These are phyloP conservation scores for Fusarium sp. DNA, from an alignment of 2,329 filamentous ascomycete species.

Conservation along the genomic window DNA sequence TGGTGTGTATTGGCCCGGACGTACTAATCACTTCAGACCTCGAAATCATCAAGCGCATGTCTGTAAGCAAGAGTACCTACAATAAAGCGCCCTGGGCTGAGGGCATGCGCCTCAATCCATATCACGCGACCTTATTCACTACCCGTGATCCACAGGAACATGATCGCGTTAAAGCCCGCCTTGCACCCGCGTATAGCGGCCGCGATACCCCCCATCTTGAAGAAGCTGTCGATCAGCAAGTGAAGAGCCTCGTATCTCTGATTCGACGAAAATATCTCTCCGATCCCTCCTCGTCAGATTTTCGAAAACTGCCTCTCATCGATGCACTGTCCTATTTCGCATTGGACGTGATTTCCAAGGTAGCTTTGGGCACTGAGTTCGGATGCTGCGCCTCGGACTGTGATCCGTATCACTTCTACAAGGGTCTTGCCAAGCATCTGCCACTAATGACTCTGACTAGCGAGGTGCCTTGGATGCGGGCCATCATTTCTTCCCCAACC, in stretches of 20 bases:
- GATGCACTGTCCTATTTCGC: slow-evolving; percentile 1
- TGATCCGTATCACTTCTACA: neutral
- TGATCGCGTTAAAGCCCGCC: neutral
- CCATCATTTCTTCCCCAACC: accelerated
- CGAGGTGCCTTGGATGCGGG: neutral
- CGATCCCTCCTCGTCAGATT: accelerated
- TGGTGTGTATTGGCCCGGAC: slow-evolving; percentile 1
- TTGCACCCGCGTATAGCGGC: slow-evolving; percentile 3
- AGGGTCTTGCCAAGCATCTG: neutral
- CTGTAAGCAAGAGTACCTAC: slow-evolving; percentile 1
- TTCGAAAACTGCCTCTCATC: neutral
- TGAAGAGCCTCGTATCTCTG: neutral
- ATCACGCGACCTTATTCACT: neutral
- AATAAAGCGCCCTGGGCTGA: neutral
- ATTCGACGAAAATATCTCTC: neutral
- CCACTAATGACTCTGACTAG: neutral
- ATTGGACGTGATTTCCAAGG: slow-evolving; percentile 2
- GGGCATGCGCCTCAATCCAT: neutral
- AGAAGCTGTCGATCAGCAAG: neutral
- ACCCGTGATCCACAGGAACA: neutral
- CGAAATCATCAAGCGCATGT: slow-evolving; percentile 4
- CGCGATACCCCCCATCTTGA: slow-evolving; percentile 4
- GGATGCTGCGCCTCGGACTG: slow-evolving; percentile 9
- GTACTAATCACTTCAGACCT: neutral
- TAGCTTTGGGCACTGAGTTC: neutral